Evolutionary conservation across 305 asterid species (phyloP).

Genomic region (Fraxinus angustifolia): DNA sequence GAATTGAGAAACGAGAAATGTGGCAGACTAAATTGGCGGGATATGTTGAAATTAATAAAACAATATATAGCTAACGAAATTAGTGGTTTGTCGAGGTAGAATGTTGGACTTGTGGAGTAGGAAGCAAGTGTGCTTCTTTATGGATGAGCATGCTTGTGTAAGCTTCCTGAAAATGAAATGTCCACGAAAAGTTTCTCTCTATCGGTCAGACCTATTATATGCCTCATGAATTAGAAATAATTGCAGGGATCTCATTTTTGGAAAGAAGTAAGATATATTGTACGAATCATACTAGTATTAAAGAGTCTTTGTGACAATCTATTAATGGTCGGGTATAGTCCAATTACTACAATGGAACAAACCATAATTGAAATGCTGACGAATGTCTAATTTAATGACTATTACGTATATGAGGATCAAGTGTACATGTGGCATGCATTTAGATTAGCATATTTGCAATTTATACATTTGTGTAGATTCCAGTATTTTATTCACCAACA

Average conservation of each 20-base stretch:
- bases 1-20: constrained; percentile 1
- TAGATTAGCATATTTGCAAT: neutral
- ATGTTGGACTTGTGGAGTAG: neutral
- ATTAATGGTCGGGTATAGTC: neutral
- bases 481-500: constrained; percentile 1
- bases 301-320: neutral
- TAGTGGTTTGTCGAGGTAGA: neutral
- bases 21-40: constrained; percentile 2
- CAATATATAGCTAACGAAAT: neutral
- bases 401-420: neutral
- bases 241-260: neutral
- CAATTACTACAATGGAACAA: neutral
- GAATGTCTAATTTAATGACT: neutral
- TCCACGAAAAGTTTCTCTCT: neutral
- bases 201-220: neutral
- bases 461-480: neutral
- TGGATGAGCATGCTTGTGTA: neutral
- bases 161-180: neutral
- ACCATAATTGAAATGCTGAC: neutral
- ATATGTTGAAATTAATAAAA: neutral
- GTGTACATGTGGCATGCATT: neutral
- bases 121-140: constrained; percentile 1
- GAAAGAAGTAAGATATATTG: neutral
- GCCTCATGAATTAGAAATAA: neutral
- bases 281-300: neutral